Conservation (phyloP, 441 rosid genomes). For the Syzygium syzygioides region DNA sequence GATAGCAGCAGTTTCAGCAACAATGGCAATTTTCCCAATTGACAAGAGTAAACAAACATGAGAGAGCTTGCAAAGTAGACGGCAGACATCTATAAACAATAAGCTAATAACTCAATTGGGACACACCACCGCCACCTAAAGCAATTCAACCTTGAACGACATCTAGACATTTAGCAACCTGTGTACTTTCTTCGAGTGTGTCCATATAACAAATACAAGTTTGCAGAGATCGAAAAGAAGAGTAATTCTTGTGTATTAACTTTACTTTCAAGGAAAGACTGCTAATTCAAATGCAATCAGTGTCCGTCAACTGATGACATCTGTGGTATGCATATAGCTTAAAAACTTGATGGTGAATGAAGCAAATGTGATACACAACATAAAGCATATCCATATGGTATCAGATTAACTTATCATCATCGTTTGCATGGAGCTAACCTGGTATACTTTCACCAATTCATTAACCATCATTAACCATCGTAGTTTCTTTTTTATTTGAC, state of each 20-base stretch:
- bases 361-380: neutral
- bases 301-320: neutral
- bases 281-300: neutral
- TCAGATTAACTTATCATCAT: neutral
- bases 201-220: neutral
- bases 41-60: neutral
- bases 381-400: neutral
- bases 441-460: neutral
- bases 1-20: neutral
- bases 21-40: neutral
- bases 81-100: neutral
- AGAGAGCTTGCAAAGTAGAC: neutral
- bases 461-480: no score
- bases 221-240: neutral
- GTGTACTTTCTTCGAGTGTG: neutral
- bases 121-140: neutral
- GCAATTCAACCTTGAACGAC: neutral
- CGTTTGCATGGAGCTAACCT: neutral
- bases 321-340: neutral
- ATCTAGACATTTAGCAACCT: neutral
- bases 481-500: no score
- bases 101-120: neutral
- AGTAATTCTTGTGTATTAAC: neutral
- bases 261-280: neutral
- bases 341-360: neutral